These are phyloP conservation scores for Apostasia ramifera DNA, from an alignment of 106 monocot genomes.

Conservation along the genomic window DNA sequence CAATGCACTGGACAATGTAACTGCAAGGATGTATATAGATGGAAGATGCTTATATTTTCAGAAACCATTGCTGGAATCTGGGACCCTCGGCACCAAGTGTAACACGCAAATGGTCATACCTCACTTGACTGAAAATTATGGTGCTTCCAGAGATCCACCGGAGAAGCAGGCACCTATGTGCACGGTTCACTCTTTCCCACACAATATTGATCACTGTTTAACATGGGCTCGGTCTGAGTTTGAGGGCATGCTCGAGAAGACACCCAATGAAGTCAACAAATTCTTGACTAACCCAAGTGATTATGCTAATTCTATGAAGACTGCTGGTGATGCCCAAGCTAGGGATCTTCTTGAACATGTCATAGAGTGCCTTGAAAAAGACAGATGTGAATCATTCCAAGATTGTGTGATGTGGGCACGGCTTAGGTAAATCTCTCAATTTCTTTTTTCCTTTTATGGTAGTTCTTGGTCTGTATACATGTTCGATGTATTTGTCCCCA, in stretches of 20 bases:
- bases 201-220: slow-evolving; percentile 87
- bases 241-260: slow-evolving; percentile 76
- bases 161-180: slow-evolving; percentile 92
- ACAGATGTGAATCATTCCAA: slow-evolving; percentile 68
- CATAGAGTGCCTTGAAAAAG: slow-evolving; percentile 61
- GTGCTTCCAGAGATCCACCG: slow-evolving; percentile 83
- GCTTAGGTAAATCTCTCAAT: slow-evolving; percentile 29
- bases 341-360: slow-evolving; percentile 75
- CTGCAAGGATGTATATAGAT: slow-evolving; percentile 88
- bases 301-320: slow-evolving; percentile 46
- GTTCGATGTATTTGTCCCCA: neutral
- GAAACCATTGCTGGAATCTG: slow-evolving; percentile 84
- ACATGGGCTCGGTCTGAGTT: slow-evolving; percentile 93
- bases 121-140: slow-evolving; percentile 88
- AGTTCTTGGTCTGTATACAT: neutral
- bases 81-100: slow-evolving; percentile 75
- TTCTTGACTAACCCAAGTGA: slow-evolving; percentile 59
- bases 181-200: slow-evolving; percentile 86
- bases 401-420: slow-evolving; percentile 82
- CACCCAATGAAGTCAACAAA: slow-evolving; percentile 62
- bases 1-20: slow-evolving; percentile 89
- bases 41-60: slow-evolving; percentile 82
- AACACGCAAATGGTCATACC: slow-evolving; percentile 94
- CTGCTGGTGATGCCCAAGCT: slow-evolving; percentile 82
- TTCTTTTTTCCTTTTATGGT: neutral